Evolutionary conservation across 371 early-diverging fungal genomes (phyloP), one percentile per base, ranked within the genome.

Genomic region (Coemansia sp.): DNA sequence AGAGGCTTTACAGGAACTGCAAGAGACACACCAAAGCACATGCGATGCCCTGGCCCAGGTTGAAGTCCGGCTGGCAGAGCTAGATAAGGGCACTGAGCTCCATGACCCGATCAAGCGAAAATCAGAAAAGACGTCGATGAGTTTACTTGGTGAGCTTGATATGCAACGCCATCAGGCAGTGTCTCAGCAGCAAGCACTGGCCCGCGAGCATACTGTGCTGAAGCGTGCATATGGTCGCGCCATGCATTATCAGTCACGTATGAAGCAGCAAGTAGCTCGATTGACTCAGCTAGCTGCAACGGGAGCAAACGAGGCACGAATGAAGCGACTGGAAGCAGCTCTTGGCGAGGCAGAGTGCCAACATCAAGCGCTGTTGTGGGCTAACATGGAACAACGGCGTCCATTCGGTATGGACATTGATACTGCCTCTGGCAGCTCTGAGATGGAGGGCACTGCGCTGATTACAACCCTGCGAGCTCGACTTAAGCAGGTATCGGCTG

Each of bases 331-430:
- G 21, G 76, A 75, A 29, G 76, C 76, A 0, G 76, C 76, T 5
- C 59, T 75, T 9, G 76, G 76, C 49, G 72, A 75, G 29, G 72
- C 72, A 32, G 76, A 75, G 61, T 70, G 76, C 26, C 72, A 75
- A 72, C 67, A 57, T 23, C 72, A 75, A 61, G 72, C 72, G 13
- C 58, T 75, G 28, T 44, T 68, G 19, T 73, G 70, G 66, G 74
- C 74, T n/a, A 65, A 48, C 63, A 70, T 66, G 66, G 70, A 58
- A 12, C 74, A 73, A 41, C 76, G 65, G 2, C 64, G 67, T 9
- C 29, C 64, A 4, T n/a, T 48, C 0, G 56, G 36, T 9, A 19
- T 29, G 12, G 73, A 66, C 2, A 5, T 55, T 12, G 29, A 17
- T 17, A 40, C 26, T 15, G 39, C 49, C 4, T 39, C 32, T 5